phyloP scores from a whole-genome alignment of 2,329 filamentous ascomycete genomes.

The Helminthosporium solani region DNA sequence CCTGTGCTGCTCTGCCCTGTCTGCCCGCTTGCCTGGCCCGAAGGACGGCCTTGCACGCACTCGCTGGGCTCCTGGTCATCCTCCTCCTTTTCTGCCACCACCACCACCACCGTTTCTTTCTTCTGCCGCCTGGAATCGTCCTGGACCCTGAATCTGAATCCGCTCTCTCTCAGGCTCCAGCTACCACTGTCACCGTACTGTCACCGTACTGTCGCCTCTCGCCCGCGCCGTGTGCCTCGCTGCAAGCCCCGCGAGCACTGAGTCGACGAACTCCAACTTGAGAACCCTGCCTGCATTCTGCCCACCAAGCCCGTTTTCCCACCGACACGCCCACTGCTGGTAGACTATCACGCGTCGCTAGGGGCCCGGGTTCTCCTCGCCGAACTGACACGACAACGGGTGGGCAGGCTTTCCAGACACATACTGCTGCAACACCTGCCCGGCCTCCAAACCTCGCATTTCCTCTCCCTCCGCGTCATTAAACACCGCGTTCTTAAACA shows the following conservation, averaged over 20 bases:
- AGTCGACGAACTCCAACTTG: constrained; percentile 13
- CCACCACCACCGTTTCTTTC: neutral
- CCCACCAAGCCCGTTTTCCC: too few relatives aligned
- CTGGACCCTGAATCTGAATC: too few relatives aligned
- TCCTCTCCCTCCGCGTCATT: neutral
- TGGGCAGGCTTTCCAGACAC: constrained; percentile 11
- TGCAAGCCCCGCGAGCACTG: neutral
- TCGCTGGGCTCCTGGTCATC: neutral
- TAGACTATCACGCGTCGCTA: too few relatives aligned
- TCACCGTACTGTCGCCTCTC: too few relatives aligned
- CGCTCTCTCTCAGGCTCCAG: too few relatives aligned
- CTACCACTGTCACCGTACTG: too few relatives aligned
- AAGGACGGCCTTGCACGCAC: neutral
- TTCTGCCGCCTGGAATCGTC: too few relatives aligned
- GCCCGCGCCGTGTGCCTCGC: too few relatives aligned
- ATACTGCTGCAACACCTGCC: constrained; percentile 8
- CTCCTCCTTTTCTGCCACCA: constrained; percentile 9
- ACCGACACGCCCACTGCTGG: too few relatives aligned
- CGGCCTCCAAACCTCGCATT: constrained; percentile 6
- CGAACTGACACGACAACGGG: constrained; percentile 16
- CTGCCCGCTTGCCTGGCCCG: too few relatives aligned
- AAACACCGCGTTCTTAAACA: constrained; percentile 3
- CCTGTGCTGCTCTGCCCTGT: too few relatives aligned
- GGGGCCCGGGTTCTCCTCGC: constrained; percentile 14
- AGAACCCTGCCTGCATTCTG: constrained; percentile 6